These are phyloP conservation scores for Kingdonia uniflora DNA, from an alignment of 164 flowering plant genomes.

Conservation along the genomic window DNA sequence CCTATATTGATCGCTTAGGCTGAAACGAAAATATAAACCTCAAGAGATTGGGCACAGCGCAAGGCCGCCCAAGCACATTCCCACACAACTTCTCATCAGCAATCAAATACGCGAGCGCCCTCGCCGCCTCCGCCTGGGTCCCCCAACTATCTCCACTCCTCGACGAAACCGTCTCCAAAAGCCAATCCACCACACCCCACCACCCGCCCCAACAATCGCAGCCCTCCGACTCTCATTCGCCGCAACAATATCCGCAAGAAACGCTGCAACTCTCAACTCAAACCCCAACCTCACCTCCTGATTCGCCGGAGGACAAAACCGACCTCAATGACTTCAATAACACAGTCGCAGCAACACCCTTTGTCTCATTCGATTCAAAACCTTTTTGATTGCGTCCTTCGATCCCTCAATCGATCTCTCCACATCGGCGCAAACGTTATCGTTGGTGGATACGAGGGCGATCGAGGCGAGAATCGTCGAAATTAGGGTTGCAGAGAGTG, in stretches of 20 bases:
- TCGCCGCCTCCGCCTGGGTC: constrained; percentile 84
- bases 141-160: constrained; percentile 27
- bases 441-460: neutral
- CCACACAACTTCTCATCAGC: constrained; percentile 64
- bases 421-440: constrained; percentile 16
- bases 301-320: constrained; percentile 71
- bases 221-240: constrained; percentile 60
- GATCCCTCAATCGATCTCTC: constrained; percentile 31
- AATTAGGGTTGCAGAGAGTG: constrained; percentile 40
- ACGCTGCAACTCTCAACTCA: constrained; percentile 77
- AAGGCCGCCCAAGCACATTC: constrained; percentile 67
- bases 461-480: constrained; percentile 24
- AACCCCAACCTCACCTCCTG: constrained; percentile 83
- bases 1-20: too few relatives aligned
- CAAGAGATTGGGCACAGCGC: constrained; percentile 70
- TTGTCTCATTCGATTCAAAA: constrained; percentile 44
- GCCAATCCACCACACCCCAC: constrained; percentile 97
- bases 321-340: constrained; percentile 80
- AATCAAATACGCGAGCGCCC: constrained; percentile 81
- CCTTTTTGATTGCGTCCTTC: constrained; percentile 16
- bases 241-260: constrained; percentile 84
- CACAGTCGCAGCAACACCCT: constrained; percentile 74
- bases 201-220: constrained; percentile 83
- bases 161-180: constrained; percentile 65
- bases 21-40: constrained; percentile 80